phyloP scores from a whole-genome alignment of 1,284 basidiomycete genomes.

The Sporisorium iseilematis-ciliati region DNA sequence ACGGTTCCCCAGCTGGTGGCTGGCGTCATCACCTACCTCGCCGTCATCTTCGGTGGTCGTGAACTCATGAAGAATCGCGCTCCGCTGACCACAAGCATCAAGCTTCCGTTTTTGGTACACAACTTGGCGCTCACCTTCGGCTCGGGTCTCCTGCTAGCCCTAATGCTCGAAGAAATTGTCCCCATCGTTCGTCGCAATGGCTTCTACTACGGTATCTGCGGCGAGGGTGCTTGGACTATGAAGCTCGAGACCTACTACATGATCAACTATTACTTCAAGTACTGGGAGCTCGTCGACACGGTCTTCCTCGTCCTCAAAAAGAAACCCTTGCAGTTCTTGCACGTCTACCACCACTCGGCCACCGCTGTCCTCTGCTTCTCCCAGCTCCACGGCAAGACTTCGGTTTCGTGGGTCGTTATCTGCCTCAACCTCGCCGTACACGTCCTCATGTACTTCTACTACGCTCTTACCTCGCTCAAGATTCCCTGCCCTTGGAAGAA shows the following conservation, averaged over 20 bases:
- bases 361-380: conserved; percentile 94
- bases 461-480: conserved; percentile 61
- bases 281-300: conserved; percentile 86
- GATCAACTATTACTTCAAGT: conserved; percentile 82
- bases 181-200: conserved; percentile 57
- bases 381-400: conserved; percentile 86
- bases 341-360: conserved; percentile 99
- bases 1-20: conserved; percentile 50
- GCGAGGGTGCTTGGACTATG: conserved; percentile 81
- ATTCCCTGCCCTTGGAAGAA: conserved; percentile 81
- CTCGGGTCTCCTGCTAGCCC: conserved; percentile 81
- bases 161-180: conserved; percentile 82
- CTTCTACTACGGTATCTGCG: conserved; percentile 79
- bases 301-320: conserved; percentile 98
- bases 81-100: conserved; percentile 74
- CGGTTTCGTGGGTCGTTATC: conserved; percentile 91
- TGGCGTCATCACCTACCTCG: conserved; percentile 83
- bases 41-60: conserved; percentile 86
- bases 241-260: conserved; percentile 81
- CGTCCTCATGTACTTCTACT: conserved; percentile 85
- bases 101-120: conserved; percentile 88
- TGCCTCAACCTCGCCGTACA: conserved; percentile 92
- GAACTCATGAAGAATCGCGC: conserved; percentile 80
- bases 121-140: conserved; percentile 88
- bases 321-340: conserved; percentile 92